phyloP scores from a whole-genome alignment of 441 rosid genomes.

The Euphorbia schlechtendalii region DNA sequence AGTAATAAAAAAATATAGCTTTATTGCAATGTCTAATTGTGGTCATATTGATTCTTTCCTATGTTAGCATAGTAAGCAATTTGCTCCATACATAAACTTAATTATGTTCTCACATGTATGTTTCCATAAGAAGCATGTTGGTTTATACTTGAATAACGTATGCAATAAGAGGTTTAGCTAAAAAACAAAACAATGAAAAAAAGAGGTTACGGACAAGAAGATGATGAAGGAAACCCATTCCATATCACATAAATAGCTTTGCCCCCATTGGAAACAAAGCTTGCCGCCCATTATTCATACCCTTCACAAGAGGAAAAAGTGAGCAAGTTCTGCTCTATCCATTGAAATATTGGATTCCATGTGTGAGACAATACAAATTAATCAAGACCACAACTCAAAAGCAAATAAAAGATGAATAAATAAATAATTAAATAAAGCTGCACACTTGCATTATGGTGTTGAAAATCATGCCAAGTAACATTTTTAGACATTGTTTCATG shows the following conservation, averaged over 20 bases:
- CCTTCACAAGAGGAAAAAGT: neutral
- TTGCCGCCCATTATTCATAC: slow-evolving; percentile 2
- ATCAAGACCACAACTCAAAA: neutral
- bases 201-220: neutral
- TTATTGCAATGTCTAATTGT: too few species aligned
- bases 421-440: slow-evolving; percentile 1
- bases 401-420: neutral
- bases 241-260: too few species aligned
- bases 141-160: neutral
- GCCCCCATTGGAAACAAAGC: slow-evolving; percentile 12
- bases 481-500: too few species aligned
- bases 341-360: neutral
- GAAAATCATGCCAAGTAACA: too few species aligned
- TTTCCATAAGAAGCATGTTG: neutral
- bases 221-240: slow-evolving; percentile 7
- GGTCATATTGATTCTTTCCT: too few species aligned
- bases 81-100: too few species aligned
- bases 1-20: too few species aligned
- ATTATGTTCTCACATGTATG: slow-evolving; percentile 7
- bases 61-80: too few species aligned
- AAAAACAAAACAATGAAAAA: neutral
- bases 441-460: too few species aligned
- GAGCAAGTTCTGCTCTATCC: neutral
- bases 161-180: neutral
- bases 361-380: neutral